Conservation (phyloP, 139 green algal species). For the Diplosphaera chodatii region DNA sequence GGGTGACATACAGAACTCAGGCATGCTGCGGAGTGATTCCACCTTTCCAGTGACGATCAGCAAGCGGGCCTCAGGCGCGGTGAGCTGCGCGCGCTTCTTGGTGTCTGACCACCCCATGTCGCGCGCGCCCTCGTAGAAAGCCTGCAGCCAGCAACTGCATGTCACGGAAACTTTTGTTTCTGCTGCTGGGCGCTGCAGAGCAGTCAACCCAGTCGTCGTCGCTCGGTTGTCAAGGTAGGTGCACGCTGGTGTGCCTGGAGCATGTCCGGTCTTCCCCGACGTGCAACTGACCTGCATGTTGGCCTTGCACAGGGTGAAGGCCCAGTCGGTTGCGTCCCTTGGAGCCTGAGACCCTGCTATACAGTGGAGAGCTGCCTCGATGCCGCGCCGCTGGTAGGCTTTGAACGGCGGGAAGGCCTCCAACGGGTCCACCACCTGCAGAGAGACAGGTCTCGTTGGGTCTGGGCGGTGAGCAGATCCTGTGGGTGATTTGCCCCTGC, state of each 20-base stretch:
- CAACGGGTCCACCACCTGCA: neutral
- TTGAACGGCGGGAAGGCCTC: neutral
- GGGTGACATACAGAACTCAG: too few relatives aligned
- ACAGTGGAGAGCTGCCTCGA: neutral
- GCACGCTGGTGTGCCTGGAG: too few relatives aligned
- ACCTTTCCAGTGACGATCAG: neutral
- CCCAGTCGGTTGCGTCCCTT: neutral
- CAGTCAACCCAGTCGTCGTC: too few relatives aligned
- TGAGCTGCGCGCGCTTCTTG: neutral
- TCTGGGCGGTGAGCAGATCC: too few relatives aligned
- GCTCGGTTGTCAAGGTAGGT: too few relatives aligned
- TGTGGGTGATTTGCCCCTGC: too few relatives aligned
- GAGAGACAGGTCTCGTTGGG: neutral
- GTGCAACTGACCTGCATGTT: conserved; percentile 1
- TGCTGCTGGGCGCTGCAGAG: too few relatives aligned
- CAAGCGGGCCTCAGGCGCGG: neutral
- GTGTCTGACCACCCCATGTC: neutral
- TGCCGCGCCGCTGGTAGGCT: neutral
- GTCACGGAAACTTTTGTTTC: too few relatives aligned
- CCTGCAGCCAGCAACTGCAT: too few relatives aligned
- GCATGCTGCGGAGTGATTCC: too few relatives aligned
- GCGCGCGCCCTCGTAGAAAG: neutral
- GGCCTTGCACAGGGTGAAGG: neutral
- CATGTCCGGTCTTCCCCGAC: too few relatives aligned
- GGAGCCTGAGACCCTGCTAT: neutral